These are phyloP conservation scores for Sarocladium kiliense DNA, from an alignment of 2,329 filamentous ascomycete species.

Conservation along the genomic window DNA sequence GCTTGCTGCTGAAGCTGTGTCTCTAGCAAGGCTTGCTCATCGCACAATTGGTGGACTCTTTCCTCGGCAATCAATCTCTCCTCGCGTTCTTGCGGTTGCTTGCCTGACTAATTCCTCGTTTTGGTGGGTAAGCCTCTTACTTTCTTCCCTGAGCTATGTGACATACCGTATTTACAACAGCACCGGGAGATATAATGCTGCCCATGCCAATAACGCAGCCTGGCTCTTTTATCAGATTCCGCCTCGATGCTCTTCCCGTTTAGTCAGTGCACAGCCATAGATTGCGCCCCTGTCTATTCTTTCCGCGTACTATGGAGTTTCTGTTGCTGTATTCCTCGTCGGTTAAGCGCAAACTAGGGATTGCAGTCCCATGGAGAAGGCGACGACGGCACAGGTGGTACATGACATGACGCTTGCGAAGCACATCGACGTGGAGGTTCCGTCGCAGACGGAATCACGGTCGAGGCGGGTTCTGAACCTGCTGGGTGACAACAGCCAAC, in stretches of 20 bases:
- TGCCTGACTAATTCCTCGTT: not conserved
- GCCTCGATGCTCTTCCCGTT: too few species aligned
- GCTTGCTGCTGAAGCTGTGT: not conserved
- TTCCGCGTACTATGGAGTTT: too few species aligned
- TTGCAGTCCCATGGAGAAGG: slow-evolving; percentile 65
- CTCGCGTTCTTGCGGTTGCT: not conserved
- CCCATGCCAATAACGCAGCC: too few species aligned
- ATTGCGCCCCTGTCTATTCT: too few species aligned
- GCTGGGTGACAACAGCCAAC: slow-evolving; percentile 32
- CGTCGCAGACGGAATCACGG: slow-evolving; percentile 55
- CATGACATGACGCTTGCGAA: slow-evolving; percentile 60
- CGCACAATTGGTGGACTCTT: not conserved
- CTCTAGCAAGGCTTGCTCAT: not conserved
- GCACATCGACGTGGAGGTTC: slow-evolving; percentile 59
- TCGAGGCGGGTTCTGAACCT: slow-evolving; percentile 50
- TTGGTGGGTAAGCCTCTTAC: not conserved
- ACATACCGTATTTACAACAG: too few species aligned
- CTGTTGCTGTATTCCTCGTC: too few species aligned
- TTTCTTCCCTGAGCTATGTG: not conserved
- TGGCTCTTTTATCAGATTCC: too few species aligned
- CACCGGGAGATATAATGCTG: not conserved
- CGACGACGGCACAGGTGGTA: slow-evolving; percentile 62
- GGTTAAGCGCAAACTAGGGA: slow-evolving; percentile 61
- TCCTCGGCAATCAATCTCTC: not conserved
- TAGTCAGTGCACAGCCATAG: too few species aligned